Conservation (phyloP, 2,329 filamentous ascomycete genomes). For the Sporothrix humicola region DNA sequence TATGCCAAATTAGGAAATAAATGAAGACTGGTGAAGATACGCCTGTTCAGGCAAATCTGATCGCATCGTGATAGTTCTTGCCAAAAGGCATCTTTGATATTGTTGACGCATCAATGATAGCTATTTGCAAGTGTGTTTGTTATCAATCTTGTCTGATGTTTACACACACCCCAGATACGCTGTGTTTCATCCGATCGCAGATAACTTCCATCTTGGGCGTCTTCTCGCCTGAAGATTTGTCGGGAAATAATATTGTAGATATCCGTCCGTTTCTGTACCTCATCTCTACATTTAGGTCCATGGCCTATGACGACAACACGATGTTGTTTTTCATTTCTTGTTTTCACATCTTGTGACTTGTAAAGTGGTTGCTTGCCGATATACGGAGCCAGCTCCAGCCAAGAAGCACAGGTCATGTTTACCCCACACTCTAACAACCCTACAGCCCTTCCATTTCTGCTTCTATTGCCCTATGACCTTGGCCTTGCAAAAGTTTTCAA, state of each 20-base stretch:
- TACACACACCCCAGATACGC: neutral
- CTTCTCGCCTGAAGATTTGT: neutral
- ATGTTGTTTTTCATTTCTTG: neutral
- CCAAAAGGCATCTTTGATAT: neutral
- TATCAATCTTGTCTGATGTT: too few species aligned
- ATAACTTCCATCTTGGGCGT: neutral
- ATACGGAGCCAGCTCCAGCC: neutral
- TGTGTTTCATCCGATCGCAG: neutral
- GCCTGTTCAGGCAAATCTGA: neutral
- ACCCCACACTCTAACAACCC: neutral
- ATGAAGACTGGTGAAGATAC: neutral
- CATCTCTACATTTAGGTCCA: neutral
- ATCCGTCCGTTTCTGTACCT: neutral
- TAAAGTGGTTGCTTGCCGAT: neutral
- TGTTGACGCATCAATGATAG: neutral
- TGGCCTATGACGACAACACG: neutral
- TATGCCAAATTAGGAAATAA: constrained; percentile 10
- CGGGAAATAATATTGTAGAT: neutral
- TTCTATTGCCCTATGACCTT: neutral
- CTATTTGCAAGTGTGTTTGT: neutral
- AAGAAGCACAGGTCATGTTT: constrained; percentile 6
- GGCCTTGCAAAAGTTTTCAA: too few species aligned
- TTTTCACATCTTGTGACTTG: constrained; percentile 6
- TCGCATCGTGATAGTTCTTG: neutral
- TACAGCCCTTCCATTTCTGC: neutral